Conservation (phyloP, 2,329 filamentous ascomycete genomes). For the Penicillium polonicum region DNA sequence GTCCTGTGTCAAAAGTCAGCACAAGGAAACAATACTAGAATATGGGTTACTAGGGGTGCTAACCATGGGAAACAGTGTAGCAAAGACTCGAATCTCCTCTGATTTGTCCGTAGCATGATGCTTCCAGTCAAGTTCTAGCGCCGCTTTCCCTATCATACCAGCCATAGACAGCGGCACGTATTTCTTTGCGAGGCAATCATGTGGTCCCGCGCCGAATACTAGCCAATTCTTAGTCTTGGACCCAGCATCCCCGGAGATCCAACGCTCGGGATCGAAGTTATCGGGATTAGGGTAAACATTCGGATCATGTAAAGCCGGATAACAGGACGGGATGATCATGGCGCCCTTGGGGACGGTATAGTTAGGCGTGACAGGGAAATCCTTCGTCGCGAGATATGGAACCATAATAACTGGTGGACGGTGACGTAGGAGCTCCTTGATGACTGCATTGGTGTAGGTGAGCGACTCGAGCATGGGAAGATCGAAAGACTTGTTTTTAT, state of each 20-base stretch:
- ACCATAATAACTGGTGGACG: constrained; percentile 57
- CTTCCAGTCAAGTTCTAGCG: constrained; percentile 52
- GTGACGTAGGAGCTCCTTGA: constrained; percentile 55
- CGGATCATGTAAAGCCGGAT: constrained; percentile 53
- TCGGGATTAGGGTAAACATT: constrained; percentile 50
- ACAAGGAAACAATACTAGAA: background rate
- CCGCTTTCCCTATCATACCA: constrained; percentile 54
- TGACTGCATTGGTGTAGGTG: constrained; percentile 53
- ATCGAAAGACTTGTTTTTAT: constrained; percentile 43
- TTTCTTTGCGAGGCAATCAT: constrained; percentile 51
- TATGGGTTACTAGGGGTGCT: constrained; percentile 16
- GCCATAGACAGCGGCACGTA: constrained; percentile 55
- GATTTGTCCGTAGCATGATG: constrained; percentile 51
- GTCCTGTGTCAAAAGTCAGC: constrained; percentile 29
- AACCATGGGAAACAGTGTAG: constrained; percentile 52
- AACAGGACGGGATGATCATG: constrained; percentile 54
- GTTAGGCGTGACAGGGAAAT: constrained; percentile 48
- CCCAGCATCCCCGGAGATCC: constrained; percentile 54
- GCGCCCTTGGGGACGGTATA: constrained; percentile 54
- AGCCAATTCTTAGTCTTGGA: constrained; percentile 55
- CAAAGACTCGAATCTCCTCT: constrained; percentile 54
- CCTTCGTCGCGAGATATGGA: constrained; percentile 51
- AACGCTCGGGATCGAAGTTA: constrained; percentile 52
- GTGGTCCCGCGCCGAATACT: constrained; percentile 53
- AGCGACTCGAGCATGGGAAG: constrained; percentile 51